Evolutionary conservation across 345 rosid species (phyloP).

Genomic region (Sisymbrium irio): DNA sequence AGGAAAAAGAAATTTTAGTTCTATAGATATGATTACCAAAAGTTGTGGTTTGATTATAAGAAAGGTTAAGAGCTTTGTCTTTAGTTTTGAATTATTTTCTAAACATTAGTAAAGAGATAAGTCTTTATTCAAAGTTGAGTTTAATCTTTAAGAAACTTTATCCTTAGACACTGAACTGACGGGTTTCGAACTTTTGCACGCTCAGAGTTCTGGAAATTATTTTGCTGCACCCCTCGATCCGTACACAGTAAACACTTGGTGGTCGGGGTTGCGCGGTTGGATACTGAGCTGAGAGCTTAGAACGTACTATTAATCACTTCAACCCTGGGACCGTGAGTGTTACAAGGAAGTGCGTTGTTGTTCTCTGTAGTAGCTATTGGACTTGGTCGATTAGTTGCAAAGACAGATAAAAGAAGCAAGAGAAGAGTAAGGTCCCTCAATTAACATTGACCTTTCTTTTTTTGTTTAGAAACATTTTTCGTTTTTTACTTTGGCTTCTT

Average conservation of each 20-base stretch:
- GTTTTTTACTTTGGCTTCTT: not conserved
- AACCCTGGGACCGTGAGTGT: not conserved
- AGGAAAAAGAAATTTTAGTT: too few relatives aligned
- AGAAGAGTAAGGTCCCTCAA: not conserved
- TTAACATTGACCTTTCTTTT: not conserved
- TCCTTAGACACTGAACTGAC: slow-evolving; percentile 3
- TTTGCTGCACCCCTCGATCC: not conserved
- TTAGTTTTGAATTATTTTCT: too few relatives aligned
- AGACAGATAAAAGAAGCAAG: not conserved
- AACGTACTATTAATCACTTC: not conserved
- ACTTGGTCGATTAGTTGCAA: not conserved
- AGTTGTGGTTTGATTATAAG: too few relatives aligned
- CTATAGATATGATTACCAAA: too few relatives aligned
- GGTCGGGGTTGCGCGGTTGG: not conserved
- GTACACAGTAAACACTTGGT: not conserved
- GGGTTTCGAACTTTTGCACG: not conserved
- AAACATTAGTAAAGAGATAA: too few relatives aligned
- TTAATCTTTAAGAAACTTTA: too few relatives aligned
- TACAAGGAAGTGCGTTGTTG: not conserved
- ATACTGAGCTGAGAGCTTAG: not conserved
- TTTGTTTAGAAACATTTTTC: not conserved
- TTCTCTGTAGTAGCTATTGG: not conserved
- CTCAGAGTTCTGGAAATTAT: not conserved
- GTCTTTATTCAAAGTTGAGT: too few relatives aligned
- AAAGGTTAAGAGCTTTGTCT: too few relatives aligned